Evolutionary conservation across 148 eudicot genomes (phyloP), one percentile per base, ranked within the genome.

Genomic region (Heliamphora exappendiculata): DNA sequence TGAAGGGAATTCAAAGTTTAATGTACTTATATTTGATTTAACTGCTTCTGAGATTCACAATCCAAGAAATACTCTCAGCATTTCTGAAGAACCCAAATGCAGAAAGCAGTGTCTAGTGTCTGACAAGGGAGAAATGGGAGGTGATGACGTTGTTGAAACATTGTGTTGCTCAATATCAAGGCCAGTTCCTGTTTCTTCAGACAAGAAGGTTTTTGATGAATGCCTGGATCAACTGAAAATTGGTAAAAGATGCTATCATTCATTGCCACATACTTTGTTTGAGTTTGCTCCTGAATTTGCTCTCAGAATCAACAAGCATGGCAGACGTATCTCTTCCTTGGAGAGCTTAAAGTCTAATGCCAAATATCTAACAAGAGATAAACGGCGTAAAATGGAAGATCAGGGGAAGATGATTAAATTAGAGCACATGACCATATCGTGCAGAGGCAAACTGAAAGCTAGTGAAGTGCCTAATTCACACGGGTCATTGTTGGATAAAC

Each of bases 21-120:
- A 47, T 36, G 78, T 84, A 16, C 41, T 33, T 28, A 78, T 84
- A 31, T 75, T 53, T 41, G 74, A 78, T 51, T 54, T 39, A 58
- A 75, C 39, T 7, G 79, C 82, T 58, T 33, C 59, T 14, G 86
- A 84, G 77, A 81, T 84, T 50, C 39, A 81, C 31, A 80, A 84
- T 68, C 86, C 80, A 24, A 20, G n/a, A 34, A 70, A 59, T 1
- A 34, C 12, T 34, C 5, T 55, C 7, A 33, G 26, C 45, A 39
- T 5, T 13, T 2, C 11, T 50, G 39, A 42, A 41, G 67, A 67
- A 69, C 74, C 55, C 12, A 29, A 57, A 19, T 11, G 29, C 17
- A 57, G 67, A 17, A 57, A 44, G 28, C 67, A 33, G 67, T 1
- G 16, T 63, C 69, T 45, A 8, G 28, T 20, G 7, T 31, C 41